phyloP scores from a whole-genome alignment of 306 rosid genomes.

The Cicer pinnatifidum region DNA sequence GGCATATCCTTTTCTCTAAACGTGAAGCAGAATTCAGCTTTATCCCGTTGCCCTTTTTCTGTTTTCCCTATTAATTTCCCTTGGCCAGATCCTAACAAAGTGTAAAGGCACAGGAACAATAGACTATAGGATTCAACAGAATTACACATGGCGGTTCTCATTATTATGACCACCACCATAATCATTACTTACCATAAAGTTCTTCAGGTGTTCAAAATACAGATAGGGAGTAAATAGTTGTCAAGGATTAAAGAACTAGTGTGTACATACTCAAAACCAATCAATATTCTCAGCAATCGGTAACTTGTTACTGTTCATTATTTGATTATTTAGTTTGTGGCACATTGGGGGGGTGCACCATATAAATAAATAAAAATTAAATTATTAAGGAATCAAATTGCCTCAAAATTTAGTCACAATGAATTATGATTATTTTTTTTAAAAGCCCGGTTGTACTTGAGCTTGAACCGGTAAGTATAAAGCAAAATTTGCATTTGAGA shows the following conservation, averaged over 20 bases:
- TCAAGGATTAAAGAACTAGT: neutral
- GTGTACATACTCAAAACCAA: neutral
- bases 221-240: neutral
- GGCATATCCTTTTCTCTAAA: conserved; percentile 55
- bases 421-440: neutral
- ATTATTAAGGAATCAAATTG: neutral
- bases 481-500: conserved; percentile 29
- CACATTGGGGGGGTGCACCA: too few relatives aligned
- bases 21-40: conserved; percentile 60
- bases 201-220: conserved; percentile 28
- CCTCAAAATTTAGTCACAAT: neutral
- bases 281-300: neutral
- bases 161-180: neutral
- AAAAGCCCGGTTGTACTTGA: neutral
- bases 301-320: too few relatives aligned
- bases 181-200: neutral
- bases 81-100: conserved; percentile 67
- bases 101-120: conserved; percentile 48
- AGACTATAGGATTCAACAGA: conserved; percentile 43
- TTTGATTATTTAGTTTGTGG: too few relatives aligned
- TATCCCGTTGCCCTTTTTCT: conserved; percentile 49
- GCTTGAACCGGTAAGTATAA: neutral
- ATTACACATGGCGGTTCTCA: conserved; percentile 26
- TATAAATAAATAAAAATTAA: too few relatives aligned
- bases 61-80: conserved; percentile 36